phyloP scores from a whole-genome alignment of 31 red algal species.

The Odonthalia washingtoniensis region DNA sequence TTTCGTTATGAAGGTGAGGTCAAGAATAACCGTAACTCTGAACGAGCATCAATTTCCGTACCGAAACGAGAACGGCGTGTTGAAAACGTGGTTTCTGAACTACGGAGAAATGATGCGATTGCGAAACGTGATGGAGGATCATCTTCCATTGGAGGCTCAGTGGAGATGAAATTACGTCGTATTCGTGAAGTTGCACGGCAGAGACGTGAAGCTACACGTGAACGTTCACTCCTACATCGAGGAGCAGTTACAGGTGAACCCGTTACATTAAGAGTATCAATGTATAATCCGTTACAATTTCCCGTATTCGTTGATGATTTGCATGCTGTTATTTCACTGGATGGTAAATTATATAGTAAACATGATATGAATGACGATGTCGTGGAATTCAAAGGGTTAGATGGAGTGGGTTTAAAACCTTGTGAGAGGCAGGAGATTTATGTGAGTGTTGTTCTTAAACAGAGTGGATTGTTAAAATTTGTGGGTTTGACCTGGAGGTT shows the following conservation, averaged over 20 bases:
- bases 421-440: constrained; percentile 20
- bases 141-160: constrained; percentile 65
- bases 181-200: constrained; percentile 51
- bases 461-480: constrained; percentile 46
- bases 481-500: constrained; percentile 65
- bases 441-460: constrained; percentile 19
- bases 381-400: constrained; percentile 30
- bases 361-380: background rate
- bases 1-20: background rate
- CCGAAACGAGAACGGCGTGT: constrained; percentile 53
- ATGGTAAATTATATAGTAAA: constrained; percentile 47
- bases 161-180: constrained; percentile 74
- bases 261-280: constrained; percentile 17
- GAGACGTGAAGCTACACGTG: constrained; percentile 21
- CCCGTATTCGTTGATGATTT: constrained; percentile 58
- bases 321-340: constrained; percentile 51
- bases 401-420: constrained; percentile 36
- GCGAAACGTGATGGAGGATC: constrained; percentile 37
- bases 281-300: constrained; percentile 69
- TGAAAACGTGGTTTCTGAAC: constrained; percentile 56
- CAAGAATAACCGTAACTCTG: too few species aligned
- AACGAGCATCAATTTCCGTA: too few species aligned
- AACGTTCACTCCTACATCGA: constrained; percentile 55
- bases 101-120: constrained; percentile 21
- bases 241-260: constrained; percentile 71